Percentiles rank a stretch among this genome's conserved stretches.
phyloP scores from a whole-genome alignment of 164 flowering plant species.

The Chloranthus sessilifolius region DNA sequence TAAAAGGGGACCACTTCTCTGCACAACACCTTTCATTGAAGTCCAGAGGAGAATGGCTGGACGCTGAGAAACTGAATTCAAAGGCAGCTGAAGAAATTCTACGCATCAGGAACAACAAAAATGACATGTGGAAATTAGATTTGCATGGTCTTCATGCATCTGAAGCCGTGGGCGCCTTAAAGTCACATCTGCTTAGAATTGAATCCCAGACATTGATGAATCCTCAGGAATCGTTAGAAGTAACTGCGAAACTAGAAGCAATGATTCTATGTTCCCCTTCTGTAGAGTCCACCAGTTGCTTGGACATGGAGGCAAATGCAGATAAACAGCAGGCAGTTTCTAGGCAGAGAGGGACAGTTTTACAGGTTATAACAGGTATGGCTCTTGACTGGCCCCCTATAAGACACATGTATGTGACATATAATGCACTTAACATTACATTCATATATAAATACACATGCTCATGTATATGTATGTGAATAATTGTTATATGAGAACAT shows the following conservation, averaged over 20 bases:
- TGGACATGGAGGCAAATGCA: conserved; percentile 13
- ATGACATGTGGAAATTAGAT: conserved; percentile 78
- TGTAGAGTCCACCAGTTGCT: conserved; percentile 17
- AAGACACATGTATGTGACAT: too few species aligned
- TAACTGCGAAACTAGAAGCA: conserved; percentile 13
- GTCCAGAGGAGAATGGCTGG: conserved; percentile 61
- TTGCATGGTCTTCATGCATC: conserved; percentile 93
- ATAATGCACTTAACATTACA: too few species aligned
- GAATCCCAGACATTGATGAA: conserved; percentile 36
- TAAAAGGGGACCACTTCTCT: conserved; percentile 68
- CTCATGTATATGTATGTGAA: too few species aligned
- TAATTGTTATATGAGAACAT: too few species aligned
- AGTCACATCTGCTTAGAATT: conserved; percentile 48
- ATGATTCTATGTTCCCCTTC: conserved; percentile 20
- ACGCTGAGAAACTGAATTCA: conserved; percentile 54
- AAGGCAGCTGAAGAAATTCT: conserved; percentile 79
- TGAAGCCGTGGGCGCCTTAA: conserved; percentile 74
- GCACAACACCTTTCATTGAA: conserved; percentile 59
- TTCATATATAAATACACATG: too few species aligned
- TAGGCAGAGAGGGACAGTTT: conserved; percentile 32
- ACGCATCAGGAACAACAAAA: conserved; percentile 40
- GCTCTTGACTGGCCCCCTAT: too few species aligned
- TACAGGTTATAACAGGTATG: conserved; percentile 87
- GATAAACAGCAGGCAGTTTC: conserved; percentile 22
- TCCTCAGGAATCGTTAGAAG: conserved; percentile 24